Percentiles rank a stretch among this genome's conserved stretches.
These are phyloP conservation scores for Phytopythium mirpurense DNA, from an alignment of 352 stramenopile species.

Conservation along the genomic window DNA sequence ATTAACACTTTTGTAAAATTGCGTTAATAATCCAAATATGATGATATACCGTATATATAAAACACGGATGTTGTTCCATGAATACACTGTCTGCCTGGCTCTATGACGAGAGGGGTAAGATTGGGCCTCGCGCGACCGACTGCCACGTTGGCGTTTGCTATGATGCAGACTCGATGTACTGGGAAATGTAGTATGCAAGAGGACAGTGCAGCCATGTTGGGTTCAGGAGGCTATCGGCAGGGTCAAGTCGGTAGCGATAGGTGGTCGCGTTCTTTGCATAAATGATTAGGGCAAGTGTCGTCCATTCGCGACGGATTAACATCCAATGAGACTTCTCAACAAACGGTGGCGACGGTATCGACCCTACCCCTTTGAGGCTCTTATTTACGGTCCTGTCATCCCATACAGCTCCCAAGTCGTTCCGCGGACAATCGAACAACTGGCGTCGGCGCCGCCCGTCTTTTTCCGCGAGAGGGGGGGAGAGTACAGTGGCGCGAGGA, in stretches of 20 bases:
- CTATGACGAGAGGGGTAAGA: background rate
- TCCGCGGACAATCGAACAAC: background rate
- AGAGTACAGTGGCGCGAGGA: slow-evolving; percentile 3
- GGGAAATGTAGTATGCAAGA: background rate
- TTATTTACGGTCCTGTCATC: background rate
- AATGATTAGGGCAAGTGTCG: no score
- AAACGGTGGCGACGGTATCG: background rate
- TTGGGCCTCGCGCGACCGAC: slow-evolving; percentile 1
- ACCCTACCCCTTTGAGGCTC: background rate
- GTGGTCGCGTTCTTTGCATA: background rate
- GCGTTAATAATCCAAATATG: no score
- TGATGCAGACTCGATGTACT: background rate
- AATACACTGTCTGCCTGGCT: background rate
- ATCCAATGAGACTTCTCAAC: background rate
- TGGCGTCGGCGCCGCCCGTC: slow-evolving; percentile 1
- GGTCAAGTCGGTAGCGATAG: no score
- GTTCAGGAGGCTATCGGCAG: background rate
- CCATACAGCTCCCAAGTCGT: background rate
- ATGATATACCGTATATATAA: no score
- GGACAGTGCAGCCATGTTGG: background rate
- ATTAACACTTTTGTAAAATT: no score
- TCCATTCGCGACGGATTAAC: background rate
- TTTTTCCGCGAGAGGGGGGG: background rate
- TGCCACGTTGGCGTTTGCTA: slow-evolving; percentile 1
- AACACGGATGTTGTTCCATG: no score